Percentiles rank a stretch among this genome's conserved stretches.
Evolutionary conservation across 1,284 basidiomycete genomes (phyloP).

Genomic region (Mycena sp.): DNA sequence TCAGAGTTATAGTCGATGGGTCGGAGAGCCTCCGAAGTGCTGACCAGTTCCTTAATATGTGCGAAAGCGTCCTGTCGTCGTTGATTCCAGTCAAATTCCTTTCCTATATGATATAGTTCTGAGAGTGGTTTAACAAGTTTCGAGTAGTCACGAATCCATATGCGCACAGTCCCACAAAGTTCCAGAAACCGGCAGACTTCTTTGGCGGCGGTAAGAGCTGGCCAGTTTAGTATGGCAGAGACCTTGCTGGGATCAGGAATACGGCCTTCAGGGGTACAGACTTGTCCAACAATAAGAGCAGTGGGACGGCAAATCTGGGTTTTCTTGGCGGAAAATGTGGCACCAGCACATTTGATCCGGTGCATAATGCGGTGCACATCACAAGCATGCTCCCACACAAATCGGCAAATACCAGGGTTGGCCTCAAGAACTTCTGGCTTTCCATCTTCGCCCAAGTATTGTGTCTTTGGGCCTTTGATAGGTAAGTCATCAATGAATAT

Average conservation of each 20-base stretch:
- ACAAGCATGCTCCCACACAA: constrained; percentile 46
- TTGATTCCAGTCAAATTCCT: constrained; percentile 32
- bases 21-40: constrained; percentile 33
- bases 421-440: constrained; percentile 30
- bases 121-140: neutral
- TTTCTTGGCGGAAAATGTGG: constrained; percentile 36
- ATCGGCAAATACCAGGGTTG: constrained; percentile 27
- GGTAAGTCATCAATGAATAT: constrained; percentile 46
- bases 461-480: constrained; percentile 41
- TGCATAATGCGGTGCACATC: constrained; percentile 41
- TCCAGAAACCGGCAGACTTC: constrained; percentile 1
- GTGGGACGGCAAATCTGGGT: constrained; percentile 22
- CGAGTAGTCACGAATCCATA: neutral
- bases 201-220: neutral
- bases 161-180: constrained; percentile 5
- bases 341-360: constrained; percentile 34
- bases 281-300: constrained; percentile 7
- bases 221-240: constrained; percentile 7
- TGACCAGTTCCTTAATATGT: constrained; percentile 38
- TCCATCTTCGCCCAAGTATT: constrained; percentile 39
- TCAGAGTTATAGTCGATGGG: constrained; percentile 43
- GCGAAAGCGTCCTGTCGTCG: constrained; percentile 38
- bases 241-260: neutral
- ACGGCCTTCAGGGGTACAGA: neutral
- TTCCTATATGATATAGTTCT: neutral